phyloP scores from a whole-genome alignment of 2,329 filamentous ascomycete genomes.

The Zymoseptoria tritici region DNA sequence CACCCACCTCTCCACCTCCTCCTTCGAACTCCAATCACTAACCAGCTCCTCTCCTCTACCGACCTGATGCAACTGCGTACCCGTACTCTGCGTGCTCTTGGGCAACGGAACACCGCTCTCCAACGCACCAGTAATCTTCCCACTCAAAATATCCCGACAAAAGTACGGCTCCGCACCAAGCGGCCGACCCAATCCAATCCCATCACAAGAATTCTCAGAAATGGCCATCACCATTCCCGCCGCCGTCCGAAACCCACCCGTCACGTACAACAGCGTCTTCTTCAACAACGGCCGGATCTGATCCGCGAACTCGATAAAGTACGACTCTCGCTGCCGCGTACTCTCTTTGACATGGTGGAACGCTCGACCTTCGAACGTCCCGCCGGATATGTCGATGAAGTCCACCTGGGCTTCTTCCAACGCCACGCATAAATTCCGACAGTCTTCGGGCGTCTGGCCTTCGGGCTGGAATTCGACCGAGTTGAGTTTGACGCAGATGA shows the following conservation, averaged over 20 bases:
- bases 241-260: conserved; percentile 27
- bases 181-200: conserved; percentile 25
- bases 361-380: conserved; percentile 23
- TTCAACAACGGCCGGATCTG: conserved; percentile 23
- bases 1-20: conserved; percentile 25
- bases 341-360: conserved; percentile 25
- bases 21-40: conserved; percentile 27
- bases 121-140: conserved; percentile 22
- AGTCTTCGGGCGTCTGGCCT: conserved; percentile 23
- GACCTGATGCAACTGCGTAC: conserved; percentile 26
- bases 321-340: conserved; percentile 23
- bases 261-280: conserved; percentile 28
- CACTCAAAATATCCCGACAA: conserved; percentile 24
- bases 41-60: conserved; percentile 20
- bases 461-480: conserved; percentile 26
- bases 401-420: conserved; percentile 19
- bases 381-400: conserved; percentile 24
- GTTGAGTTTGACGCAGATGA: conserved; percentile 27
- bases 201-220: conserved; percentile 19
- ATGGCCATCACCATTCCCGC: conserved; percentile 24
- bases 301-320: conserved; percentile 28
- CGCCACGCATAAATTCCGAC: conserved; percentile 19
- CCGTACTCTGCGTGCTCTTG: conserved; percentile 26
- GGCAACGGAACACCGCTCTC: conserved; percentile 26
- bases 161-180: conserved; percentile 25